Conservation (phyloP, 2,329 filamentous ascomycete species). For the Pestalotiopsis sp. region DNA sequence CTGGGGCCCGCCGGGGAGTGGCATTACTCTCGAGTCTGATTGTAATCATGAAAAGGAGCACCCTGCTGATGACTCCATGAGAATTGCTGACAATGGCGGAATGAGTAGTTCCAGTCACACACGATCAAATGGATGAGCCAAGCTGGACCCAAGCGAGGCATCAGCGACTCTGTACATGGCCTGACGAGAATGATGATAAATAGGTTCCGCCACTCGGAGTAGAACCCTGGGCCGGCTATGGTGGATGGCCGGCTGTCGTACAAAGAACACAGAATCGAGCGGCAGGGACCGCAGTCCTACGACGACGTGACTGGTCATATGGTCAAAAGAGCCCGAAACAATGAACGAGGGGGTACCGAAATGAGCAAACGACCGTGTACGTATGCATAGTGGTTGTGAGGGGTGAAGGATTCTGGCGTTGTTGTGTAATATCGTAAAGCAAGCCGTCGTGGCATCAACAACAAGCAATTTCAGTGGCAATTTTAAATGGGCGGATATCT, state of each 20-base stretch:
- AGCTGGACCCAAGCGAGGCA: neutral
- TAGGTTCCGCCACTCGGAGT: neutral
- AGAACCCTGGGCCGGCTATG: neutral
- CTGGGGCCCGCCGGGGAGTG: neutral
- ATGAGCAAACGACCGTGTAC: neutral
- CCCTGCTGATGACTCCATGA: neutral
- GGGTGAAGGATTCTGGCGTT: neutral
- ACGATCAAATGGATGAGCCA: neutral
- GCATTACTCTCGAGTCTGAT: neutral
- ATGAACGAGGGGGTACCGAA: neutral
- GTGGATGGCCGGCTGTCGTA: neutral
- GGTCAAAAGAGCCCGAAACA: neutral
- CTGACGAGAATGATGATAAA: neutral
- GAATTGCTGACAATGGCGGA: neutral
- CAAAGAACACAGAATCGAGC: neutral
- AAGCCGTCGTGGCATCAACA: neutral
- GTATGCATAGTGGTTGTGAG: neutral
- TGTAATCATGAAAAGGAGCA: neutral
- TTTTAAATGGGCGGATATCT: slow-evolving; percentile 1
- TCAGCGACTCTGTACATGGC: neutral
- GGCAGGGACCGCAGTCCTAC: neutral
- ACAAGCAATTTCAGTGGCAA: neutral
- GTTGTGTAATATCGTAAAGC: neutral
- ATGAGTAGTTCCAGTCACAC: neutral
- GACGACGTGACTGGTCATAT: neutral